phyloP scores from a whole-genome alignment of 2,329 filamentous ascomycete species.

The Colletotrichum phormii region DNA sequence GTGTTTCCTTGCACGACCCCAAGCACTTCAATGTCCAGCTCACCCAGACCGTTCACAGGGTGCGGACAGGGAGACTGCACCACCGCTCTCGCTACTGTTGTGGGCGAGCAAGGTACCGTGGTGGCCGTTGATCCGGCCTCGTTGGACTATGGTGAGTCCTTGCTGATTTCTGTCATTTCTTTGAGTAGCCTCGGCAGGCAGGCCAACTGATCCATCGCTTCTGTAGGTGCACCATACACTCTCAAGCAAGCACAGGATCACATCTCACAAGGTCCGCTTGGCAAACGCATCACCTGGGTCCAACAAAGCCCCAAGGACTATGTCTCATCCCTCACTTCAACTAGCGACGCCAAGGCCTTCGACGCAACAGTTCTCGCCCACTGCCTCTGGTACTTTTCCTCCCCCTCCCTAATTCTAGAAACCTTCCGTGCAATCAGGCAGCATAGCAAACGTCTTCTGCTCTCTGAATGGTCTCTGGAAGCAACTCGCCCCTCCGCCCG shows the following conservation, averaged over 20 bases:
- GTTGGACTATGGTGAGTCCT: neutral
- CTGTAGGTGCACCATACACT: conserved; percentile 33
- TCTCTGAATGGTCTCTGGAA: conserved; percentile 36
- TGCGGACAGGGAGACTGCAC: neutral
- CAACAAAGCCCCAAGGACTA: neutral
- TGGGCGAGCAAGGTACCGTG: neutral
- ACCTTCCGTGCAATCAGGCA: conserved; percentile 35
- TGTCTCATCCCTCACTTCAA: neutral
- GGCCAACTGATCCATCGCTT: neutral
- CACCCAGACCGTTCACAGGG: conserved; percentile 2
- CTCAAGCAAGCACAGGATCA: conserved; percentile 34
- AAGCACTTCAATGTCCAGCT: neutral
- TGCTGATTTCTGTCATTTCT: neutral
- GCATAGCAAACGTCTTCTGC: conserved; percentile 35
- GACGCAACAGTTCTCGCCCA: conserved; percentile 33
- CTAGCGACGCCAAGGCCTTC: conserved; percentile 10
- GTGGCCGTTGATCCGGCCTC: neutral
- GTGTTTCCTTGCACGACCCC: conserved; percentile 34
- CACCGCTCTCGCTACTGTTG: neutral
- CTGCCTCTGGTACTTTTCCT: conserved; percentile 35
- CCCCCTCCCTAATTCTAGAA: conserved; percentile 24
- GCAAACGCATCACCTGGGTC: conserved; percentile 10
- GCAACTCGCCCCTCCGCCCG: conserved; percentile 3
- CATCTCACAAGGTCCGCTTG: conserved; percentile 32
- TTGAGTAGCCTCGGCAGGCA: neutral